phyloP scores from a whole-genome alignment of 179 eudicot genomes.

The Spinacia oleracea region DNA sequence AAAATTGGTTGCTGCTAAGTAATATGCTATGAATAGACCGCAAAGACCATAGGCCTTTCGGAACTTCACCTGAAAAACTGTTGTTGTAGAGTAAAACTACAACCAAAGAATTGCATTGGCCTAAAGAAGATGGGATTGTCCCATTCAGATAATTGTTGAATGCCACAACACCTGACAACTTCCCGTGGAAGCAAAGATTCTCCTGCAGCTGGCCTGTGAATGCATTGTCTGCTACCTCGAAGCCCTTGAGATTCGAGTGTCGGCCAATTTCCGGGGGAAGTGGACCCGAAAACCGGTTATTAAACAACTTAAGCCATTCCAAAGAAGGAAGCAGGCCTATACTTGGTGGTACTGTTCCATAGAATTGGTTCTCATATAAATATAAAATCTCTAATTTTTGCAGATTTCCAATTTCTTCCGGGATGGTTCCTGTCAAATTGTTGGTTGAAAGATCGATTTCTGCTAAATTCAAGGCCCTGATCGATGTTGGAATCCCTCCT shows the following conservation, averaged over 20 bases:
- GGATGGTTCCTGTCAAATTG: constrained; percentile 23
- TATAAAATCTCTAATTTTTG: constrained; percentile 36
- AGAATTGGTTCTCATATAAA: constrained; percentile 44
- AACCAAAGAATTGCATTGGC: constrained; percentile 37
- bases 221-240: constrained; percentile 55
- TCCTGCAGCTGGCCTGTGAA: constrained; percentile 65
- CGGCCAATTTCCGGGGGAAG: constrained; percentile 64
- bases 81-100: constrained; percentile 50
- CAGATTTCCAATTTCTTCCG: constrained; percentile 46
- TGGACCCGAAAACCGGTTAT: constrained; percentile 53
- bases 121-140: constrained; percentile 59
- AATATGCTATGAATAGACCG: constrained; percentile 32
- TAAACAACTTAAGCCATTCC: constrained; percentile 33
- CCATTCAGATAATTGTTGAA: constrained; percentile 59
- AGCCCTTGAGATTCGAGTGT: constrained; percentile 54
- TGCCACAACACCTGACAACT: constrained; percentile 48
- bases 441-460: constrained; percentile 26
- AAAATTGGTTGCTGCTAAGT: constrained; percentile 53
- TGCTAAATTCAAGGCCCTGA: constrained; percentile 28
- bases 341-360: constrained; percentile 38
- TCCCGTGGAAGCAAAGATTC: constrained; percentile 46
- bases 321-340: constrained; percentile 24
- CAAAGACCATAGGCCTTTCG: constrained; percentile 57
- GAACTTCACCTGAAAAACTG: constrained; percentile 59
- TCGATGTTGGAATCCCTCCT: constrained; percentile 30